Conservation (phyloP, 495 filamentous ascomycete species). For the Annulohypoxylon moriforme region DNA sequence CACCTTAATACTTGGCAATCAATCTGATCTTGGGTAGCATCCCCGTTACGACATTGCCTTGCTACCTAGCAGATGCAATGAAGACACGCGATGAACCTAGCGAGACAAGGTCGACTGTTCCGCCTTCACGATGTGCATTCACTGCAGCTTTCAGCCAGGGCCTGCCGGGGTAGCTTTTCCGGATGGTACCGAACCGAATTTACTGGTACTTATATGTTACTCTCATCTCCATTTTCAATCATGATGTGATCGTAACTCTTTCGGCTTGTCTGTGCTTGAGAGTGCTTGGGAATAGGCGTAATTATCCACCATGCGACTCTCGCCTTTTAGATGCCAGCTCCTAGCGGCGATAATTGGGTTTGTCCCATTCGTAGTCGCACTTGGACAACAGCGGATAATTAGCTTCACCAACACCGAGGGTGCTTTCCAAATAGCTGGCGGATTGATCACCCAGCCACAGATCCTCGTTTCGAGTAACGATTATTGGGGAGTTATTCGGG, state of each 20-base stretch:
- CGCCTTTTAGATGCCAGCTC: not conserved
- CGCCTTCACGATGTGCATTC: conserved; percentile 27
- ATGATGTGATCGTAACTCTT: not conserved
- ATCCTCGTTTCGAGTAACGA: conserved; percentile 67
- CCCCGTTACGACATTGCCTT: conserved; percentile 16
- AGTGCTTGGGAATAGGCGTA: not conserved
- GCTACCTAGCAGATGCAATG: not conserved
- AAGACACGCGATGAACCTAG: conserved; percentile 1
- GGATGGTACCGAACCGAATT: conserved; percentile 2
- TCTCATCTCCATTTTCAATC: not conserved
- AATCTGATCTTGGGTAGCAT: conserved; percentile 37
- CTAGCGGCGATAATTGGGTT: conserved; percentile 18
- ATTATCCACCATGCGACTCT: conserved; percentile 18
- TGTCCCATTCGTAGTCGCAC: conserved; percentile 51
- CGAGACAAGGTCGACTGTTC: conserved; percentile 25
- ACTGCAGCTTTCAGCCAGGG: not conserved
- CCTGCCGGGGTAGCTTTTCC: conserved; percentile 20
- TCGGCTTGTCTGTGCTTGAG: not conserved
- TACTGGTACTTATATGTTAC: conserved; percentile 24
- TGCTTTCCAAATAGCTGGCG: conserved; percentile 60
- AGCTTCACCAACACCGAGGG: conserved; percentile 55
- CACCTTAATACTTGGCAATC: conserved; percentile 31
- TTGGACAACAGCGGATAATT: conserved; percentile 69
- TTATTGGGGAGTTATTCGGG: conserved; percentile 75
- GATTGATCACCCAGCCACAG: conserved; percentile 56